Evolutionary conservation across 2,329 filamentous ascomycete genomes (phyloP), one percentile per base, ranked within the genome.

Genomic region (Zelopaecilomyces penicillatus): DNA sequence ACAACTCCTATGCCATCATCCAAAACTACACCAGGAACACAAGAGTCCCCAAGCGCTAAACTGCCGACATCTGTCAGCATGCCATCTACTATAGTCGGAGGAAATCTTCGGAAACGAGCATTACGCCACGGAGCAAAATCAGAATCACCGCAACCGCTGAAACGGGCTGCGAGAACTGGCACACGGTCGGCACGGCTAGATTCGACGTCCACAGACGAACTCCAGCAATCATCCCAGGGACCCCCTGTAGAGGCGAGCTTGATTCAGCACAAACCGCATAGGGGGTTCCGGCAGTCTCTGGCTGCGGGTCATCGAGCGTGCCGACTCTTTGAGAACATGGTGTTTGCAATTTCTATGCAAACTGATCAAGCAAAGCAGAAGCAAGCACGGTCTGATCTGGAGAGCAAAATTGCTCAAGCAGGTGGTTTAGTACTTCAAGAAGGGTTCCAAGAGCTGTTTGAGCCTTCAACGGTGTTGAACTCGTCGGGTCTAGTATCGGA

Each of bases 391-490:
- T 61, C 57, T 26, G 64, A 61, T 29, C 53, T 93, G 3, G 77
- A 77, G 31, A 70, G 69, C 2, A 68, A 78, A 40, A 89, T 97
- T 44, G 65, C 70, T 2, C 72, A 77, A 5, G 80, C 87, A 41
- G 91, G 89, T 3, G 91, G 89, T 1, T 68, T 65, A 1, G 69
- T 96, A 7, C 64, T 97, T 0, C 65, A 80, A 2, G 74, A 80
- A 32, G 89, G 88, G 0, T 96, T 97, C 53, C 81, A 90, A 44
- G 80, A 86, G 53, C 69, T 97, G 1, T 95, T 97, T 57, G 75
- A 83, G 36, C 54, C 63, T 1, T 58, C 60, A 2, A 42, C 63
- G 36, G 41, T 71, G 51, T 63, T 61, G 48, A 60, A 54, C 42
- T 61, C 59, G 19, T 50, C 51, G 47, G 64, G 45, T 47, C 58